Percentiles rank a stretch among this genome's conserved stretches.
Evolutionary conservation across 2,329 filamentous ascomycete genomes (phyloP).

Genomic region (Colletotrichum sp.): DNA sequence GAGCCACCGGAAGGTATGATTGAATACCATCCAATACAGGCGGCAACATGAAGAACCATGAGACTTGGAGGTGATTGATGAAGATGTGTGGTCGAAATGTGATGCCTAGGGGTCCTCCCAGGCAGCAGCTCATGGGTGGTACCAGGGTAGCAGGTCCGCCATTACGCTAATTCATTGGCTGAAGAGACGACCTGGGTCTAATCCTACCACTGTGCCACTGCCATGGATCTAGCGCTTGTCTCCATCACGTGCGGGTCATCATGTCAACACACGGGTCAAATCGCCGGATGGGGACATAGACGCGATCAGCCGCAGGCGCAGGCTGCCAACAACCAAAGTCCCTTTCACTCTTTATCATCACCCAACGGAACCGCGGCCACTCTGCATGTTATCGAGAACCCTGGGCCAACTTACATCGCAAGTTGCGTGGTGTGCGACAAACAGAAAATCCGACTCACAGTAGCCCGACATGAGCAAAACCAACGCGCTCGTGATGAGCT

Average conservation of each 20-base stretch:
- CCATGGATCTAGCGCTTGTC: background rate
- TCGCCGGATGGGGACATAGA: background rate
- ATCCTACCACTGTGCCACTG: background rate
- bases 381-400: background rate
- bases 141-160: background rate
- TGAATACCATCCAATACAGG: background rate
- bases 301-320: background rate
- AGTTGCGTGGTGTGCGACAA: background rate
- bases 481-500: background rate
- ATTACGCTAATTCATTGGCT: background rate
- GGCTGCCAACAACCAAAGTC: background rate
- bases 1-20: background rate
- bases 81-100: background rate
- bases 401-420: background rate
- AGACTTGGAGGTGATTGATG: background rate
- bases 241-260: background rate
- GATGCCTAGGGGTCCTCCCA: background rate
- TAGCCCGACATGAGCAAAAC: background rate
- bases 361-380: background rate
- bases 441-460: background rate
- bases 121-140: background rate
- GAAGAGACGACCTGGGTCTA: background rate
- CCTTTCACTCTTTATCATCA: background rate
- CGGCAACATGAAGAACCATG: background rate
- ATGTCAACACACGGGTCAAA: background rate